Evolutionary conservation across 176 grass and related monocot genomes (phyloP), one percentile per base, ranked within the genome.

Genomic region (Paspalum notatum): DNA sequence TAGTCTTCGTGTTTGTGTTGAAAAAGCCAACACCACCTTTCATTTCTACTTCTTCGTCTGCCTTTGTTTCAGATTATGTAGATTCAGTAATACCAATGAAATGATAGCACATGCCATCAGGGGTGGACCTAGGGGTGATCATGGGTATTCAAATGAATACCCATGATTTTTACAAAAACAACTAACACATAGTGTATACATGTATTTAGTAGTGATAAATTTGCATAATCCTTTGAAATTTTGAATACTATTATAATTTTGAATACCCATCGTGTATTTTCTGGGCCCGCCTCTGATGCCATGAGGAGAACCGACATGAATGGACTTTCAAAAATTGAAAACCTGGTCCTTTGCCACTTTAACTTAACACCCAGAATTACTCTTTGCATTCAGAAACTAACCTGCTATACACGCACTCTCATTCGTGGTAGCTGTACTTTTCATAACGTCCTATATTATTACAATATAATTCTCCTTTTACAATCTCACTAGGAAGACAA

Each of bases 341-440:
- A n/a, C 62, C 7, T 14, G 9, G 8, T 42, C n/a, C 13, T 41
- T 83, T 5, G 20, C 32, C 17, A 7, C 61, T 74, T 60, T 75
- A 13, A 68, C 60, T 81, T 32, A 82, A 53, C 44, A 84, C 37
- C 32, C 7, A 54, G 3, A 68, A 47, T 62, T 40, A 22, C 46
- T 52, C 22, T 80, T 62, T 75, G 15, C 46, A 70, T 80, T 55
- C 45, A 63, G 13, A 80, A 9, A 66, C 54, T 54, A 84, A 3
- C 25, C 70, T 32, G 49, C 22, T 53, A 66, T 40, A 62, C 1
- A 6, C 12, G 38, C 72, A n/a, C 51, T 72, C 41, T 25, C 21
- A 57, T 56, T 38, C 12, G 11, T 24, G 20, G 5, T 21, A n/a
- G 2, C 20, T n/a, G 5, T n/a, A 44, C 6, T 9, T 72, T 76